Base-by-base conservation (phyloP, 495 filamentous ascomycete genomes). In the Pyronema omphalodes region DNA sequence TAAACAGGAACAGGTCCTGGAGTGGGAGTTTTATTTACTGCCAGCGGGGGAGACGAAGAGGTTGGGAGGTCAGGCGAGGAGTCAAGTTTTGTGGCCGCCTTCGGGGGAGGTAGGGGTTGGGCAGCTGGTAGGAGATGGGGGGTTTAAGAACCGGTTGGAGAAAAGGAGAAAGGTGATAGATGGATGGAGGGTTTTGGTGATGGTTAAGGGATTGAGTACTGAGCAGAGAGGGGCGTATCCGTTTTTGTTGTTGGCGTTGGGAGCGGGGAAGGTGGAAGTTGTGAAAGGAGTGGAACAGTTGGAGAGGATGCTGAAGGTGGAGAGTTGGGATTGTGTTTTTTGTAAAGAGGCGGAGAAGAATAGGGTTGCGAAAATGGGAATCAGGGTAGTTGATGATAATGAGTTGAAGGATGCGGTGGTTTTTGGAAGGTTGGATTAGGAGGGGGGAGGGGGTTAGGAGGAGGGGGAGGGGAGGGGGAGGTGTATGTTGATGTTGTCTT, bases 341-440 rank as follows among this genome's bases (percentile, higher is more conserved):
- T 80, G 88, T 8, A 83, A 93, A 34, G 51, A 51, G 55, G 65
- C 66, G 18, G 65, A 60, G 43, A 58, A 58, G 43, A 61, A 69
- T 55, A 52, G 60, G 45, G 61, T 67, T 50, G 48, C 59, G 43
- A 59, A 54, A 55, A 3, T n/a, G 3, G 73, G 66, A 59, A 69
- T 82, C 37, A 75, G 73, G 64, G 64, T 86, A 55, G 74, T 94
- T 44, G 82, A 81, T 35, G 85, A 93, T 69, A 88, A 96, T 64
- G 78, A 86, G 63, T 77, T 96, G 34, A 80, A 93, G 54, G 93
- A 98, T 71, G 95, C 88, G 66, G 69, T 96, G 56, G 95, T 98
- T 57, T 61, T 94, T 51, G 91, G 88, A 19, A 50, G 17, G 23
- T 29, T 29, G 23, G 23, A 29, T 29, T 29, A 29, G 23, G n/a